Base-by-base conservation (phyloP, 2,329 filamentous ascomycete species). In the Trichoderma aggressivum region DNA sequence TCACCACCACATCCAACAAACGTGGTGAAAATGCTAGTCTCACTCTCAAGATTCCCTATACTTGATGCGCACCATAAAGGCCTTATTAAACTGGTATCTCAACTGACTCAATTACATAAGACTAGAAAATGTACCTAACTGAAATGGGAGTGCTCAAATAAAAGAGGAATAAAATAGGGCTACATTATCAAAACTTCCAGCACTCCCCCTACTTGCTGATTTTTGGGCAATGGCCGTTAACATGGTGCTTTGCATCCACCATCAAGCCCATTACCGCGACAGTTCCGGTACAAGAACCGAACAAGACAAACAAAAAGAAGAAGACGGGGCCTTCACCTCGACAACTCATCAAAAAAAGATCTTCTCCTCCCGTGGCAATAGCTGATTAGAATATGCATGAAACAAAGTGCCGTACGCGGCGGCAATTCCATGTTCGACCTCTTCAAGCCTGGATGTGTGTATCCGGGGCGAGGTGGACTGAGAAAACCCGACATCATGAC, bases 71-170 rank as follows among this genome's bases (percentile, higher is more conserved):
- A 58, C 18, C n/a, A 34, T 59, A 8, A 56, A 21, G 10, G 58
- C 60, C 68, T 47, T 67, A 43, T 58, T 78, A 83, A 80, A 81
- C 67, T 78, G 80, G 78, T 78, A 81, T 83, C 74, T 80, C 75
- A 79, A 81, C 84, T 85, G 85, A 83, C 74, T 80, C 75, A 79
- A 81, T 85, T 85, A 85, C 83, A 84, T 84, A 79, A 78, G 79
- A 81, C 81, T 83, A 83, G 81, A 78, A 79, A 76, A 71, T 63
- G 73, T 78, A 76, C 77, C 78, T 78, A 78, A 78, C 79, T 79
- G 78, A 76, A 75, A 73, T 77, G 77, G 75, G 73, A 75, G 77
- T 69, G 75, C 75, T 79, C 77, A 76, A 77, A 75, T 78, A 77
- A 78, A 77, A 59, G 75, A 76, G 75, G 75, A 75, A 77, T 73